Conservation (phyloP, 768 basidiomycete genomes). For the Terana coerulea region DNA sequence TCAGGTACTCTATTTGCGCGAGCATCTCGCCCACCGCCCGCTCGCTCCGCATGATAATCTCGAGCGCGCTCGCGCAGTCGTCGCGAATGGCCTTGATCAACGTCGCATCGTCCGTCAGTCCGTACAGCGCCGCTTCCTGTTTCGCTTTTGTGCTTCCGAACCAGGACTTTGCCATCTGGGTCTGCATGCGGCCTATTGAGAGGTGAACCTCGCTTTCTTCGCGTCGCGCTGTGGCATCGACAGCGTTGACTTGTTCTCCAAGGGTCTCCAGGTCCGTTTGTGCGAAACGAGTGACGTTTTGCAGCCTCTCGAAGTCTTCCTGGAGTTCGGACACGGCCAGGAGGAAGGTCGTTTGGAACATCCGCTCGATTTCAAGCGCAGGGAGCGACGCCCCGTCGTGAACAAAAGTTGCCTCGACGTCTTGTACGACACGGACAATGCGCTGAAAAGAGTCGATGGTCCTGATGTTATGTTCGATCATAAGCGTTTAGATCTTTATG, state of each 20-base stretch:
- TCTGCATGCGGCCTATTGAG: too few species aligned
- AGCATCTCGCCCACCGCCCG: background rate
- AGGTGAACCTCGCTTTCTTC: background rate
- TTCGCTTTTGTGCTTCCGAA: background rate
- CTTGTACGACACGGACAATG: background rate
- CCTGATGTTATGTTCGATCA: too few species aligned
- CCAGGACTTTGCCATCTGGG: too few species aligned
- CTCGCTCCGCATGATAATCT: background rate
- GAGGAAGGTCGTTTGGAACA: background rate
- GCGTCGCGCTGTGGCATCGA: background rate
- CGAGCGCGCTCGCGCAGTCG: background rate
- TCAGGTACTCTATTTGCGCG: constrained; percentile 3
- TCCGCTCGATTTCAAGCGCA: too few species aligned
- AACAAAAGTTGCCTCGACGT: background rate
- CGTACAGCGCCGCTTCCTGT: constrained; percentile 1
- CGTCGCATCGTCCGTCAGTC: background rate
- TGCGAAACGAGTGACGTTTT: constrained; percentile 1
- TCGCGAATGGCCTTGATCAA: background rate
- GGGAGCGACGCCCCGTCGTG: too few species aligned
- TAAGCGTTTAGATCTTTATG: background rate
- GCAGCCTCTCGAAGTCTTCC: background rate
- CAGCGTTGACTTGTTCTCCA: background rate
- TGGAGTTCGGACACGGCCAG: background rate
- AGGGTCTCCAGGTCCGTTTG: background rate
- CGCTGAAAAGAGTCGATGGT: background rate